Evolutionary conservation across 345 rosid genomes (phyloP), one percentile per base, ranked within the genome.

Genomic region (Lumnitzera racemosa): DNA sequence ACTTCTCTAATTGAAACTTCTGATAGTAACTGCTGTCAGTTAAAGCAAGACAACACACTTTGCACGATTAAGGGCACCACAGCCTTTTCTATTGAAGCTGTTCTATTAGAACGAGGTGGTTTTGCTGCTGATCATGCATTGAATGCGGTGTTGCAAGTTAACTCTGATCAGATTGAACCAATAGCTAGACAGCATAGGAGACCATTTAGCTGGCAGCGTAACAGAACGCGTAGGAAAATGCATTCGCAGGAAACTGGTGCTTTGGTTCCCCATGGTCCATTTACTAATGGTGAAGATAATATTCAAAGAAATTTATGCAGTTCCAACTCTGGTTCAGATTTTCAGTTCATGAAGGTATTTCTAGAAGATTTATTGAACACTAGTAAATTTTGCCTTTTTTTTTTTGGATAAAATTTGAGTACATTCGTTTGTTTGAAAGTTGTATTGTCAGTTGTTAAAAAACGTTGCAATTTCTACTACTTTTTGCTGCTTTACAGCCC

Each of bases 161-260:
- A 51, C 55, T 59, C 61, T 13, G 13, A 46, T 64, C 57, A 16
- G 53, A 47, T 60, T 60, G 47, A 25, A 15, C 20, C 29, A 36
- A 61, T 72, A 20, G 52, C 11, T 15, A 66, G 66, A 64, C 74
- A 73, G 71, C 72, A 67, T 27, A 55, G 51, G 47, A 69, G 81
- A 63, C 64, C 72, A 5, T 70, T 73, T 67, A 67, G 60, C 46
- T 67, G 80, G 81, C 80, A 74, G 68, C 77, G 77, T 15, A 2
- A 11, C 53, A 78, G 61, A 61, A 74, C 54, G 65, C 63, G 25
- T 47, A 71, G 58, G 56, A 49, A 16, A 49, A 23, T 59, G 49
- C 62, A 53, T 63, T 47, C 41, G 51, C 68, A 65, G 63, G 68
- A 59, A 62, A 46, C 47, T 60, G 65, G 53, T 46, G 51, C 56